Evolutionary conservation across 2,329 filamentous ascomycete species (phyloP).

Genomic region (Periconia sp.): DNA sequence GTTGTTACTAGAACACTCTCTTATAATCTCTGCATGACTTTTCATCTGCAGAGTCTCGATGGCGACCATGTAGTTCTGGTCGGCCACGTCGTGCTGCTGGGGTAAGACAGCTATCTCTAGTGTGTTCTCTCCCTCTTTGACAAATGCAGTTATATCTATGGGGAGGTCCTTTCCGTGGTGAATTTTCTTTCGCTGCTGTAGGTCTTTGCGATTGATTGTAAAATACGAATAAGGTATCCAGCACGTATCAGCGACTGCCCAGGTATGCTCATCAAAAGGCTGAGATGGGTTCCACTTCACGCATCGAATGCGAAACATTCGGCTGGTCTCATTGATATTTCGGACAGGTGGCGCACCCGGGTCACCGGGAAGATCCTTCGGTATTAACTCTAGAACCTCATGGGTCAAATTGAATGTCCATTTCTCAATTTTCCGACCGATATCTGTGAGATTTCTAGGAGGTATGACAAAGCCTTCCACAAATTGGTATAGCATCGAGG

Average conservation of each 20-base stretch:
- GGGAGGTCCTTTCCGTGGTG: conserved; percentile 79
- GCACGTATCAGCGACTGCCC: conserved; percentile 66
- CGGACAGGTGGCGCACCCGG: conserved; percentile 36
- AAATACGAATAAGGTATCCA: conserved; percentile 77
- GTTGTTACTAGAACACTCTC: conserved; percentile 22
- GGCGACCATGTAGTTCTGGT: conserved; percentile 65
- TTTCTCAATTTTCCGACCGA: conserved; percentile 47
- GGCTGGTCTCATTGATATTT: conserved; percentile 57
- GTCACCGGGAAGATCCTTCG: conserved; percentile 33
- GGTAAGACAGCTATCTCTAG: conserved; percentile 57
- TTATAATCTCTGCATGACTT: conserved; percentile 46
- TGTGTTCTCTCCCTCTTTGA: conserved; percentile 66
- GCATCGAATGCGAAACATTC: conserved; percentile 73
- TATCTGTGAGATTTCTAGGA: conserved; percentile 50
- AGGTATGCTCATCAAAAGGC: conserved; percentile 56
- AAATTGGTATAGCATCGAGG: conserved; percentile 60
- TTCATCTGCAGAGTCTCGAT: conserved; percentile 72
- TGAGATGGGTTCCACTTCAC: conserved; percentile 52
- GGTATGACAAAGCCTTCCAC: conserved; percentile 58
- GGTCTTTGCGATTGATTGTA: conserved; percentile 64
- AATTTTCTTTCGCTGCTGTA: conserved; percentile 68
- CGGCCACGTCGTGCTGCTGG: conserved; percentile 37
- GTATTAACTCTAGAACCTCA: conserved; percentile 46
- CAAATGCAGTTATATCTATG: conserved; percentile 70
- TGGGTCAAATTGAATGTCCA: conserved; percentile 57